Evolutionary conservation across 106 monocot species (phyloP).

Genomic region (Vanilla planifolia): DNA sequence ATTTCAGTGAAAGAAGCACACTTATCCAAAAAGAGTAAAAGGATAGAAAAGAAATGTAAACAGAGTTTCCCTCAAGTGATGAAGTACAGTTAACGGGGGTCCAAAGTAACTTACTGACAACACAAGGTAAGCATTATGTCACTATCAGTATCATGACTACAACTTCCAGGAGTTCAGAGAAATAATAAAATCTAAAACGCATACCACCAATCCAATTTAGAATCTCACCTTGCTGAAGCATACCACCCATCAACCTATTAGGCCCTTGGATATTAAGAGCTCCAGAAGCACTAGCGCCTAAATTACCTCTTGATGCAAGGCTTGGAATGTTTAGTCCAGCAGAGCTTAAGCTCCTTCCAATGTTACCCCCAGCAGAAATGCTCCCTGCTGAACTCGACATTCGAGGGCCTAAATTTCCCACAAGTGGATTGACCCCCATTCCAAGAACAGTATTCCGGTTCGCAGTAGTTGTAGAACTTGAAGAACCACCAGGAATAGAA

Average conservation of each 20-base stretch:
- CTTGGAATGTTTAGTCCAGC: constrained; percentile 64
- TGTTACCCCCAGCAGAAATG: constrained; percentile 58
- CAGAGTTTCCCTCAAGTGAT: no score
- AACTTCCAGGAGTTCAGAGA: background rate
- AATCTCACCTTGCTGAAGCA: constrained; percentile 86
- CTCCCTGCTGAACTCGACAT: constrained; percentile 57
- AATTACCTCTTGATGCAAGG: constrained; percentile 68
- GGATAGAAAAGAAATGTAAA: no score
- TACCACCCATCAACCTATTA: constrained; percentile 69
- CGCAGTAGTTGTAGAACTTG: constrained; percentile 34
- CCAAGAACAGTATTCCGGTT: constrained; percentile 60
- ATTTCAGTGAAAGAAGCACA: no score
- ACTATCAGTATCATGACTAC: no score
- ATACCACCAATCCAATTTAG: constrained; percentile 1
- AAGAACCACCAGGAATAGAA: constrained; percentile 69
- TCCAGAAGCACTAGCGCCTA: constrained; percentile 48
- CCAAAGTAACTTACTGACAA: no score
- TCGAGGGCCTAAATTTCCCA: constrained; percentile 63
- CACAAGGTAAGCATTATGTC: no score
- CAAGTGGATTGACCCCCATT: constrained; percentile 50
- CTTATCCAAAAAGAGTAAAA: no score
- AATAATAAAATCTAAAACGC: background rate
- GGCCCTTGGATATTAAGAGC: constrained; percentile 61
- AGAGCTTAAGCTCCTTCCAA: constrained; percentile 67
- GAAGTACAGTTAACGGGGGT: no score